These are phyloP conservation scores for Blastomyces percursus DNA, from an alignment of 2,329 filamentous ascomycete species.

Conservation along the genomic window DNA sequence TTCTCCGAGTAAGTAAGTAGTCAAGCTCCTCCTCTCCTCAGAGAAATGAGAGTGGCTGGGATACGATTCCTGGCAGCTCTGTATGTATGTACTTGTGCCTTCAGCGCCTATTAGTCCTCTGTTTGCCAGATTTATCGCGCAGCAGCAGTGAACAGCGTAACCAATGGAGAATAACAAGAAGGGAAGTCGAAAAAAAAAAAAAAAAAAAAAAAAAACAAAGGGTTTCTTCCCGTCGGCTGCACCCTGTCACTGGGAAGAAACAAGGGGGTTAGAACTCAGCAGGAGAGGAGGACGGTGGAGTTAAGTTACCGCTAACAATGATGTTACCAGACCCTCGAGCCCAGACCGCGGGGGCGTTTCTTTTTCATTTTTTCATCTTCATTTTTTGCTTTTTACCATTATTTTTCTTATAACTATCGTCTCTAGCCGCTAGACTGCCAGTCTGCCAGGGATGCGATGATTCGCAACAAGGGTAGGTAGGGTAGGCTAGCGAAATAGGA, in stretches of 20 bases:
- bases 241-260: neutral
- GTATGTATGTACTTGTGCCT: neutral
- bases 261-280: neutral
- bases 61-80: neutral
- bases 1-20: no score
- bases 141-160: neutral
- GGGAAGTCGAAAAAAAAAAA: no score
- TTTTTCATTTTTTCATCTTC: neutral
- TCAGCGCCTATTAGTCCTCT: neutral
- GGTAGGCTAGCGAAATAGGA: no score
- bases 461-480: no score
- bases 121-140: neutral
- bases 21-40: neutral
- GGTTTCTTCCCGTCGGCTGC: neutral
- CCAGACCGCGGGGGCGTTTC: neutral
- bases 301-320: neutral
- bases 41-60: neutral
- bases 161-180: neutral
- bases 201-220: neutral
- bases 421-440: neutral
- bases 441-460: no score
- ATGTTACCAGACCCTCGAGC: neutral
- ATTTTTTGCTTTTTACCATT: neutral
- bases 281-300: neutral
- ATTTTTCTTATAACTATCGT: neutral